Evolutionary conservation across 768 basidiomycete genomes (phyloP).

Genomic region (Russula lepida): DNA sequence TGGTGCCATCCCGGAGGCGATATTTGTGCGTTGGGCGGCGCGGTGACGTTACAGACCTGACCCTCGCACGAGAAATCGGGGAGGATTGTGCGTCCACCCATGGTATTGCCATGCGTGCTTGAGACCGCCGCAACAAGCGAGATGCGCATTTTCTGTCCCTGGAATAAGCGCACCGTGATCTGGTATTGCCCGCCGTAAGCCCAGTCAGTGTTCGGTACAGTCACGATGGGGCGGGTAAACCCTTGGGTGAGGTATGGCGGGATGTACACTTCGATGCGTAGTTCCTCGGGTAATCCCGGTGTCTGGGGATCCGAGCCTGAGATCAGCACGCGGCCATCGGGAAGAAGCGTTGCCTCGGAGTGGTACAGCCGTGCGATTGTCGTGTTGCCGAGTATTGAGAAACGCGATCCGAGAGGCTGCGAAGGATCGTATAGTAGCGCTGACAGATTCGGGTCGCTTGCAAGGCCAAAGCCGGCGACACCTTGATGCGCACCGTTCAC

Average conservation of each 20-base stretch:
- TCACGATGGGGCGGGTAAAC: conserved; percentile 52
- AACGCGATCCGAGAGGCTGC: conserved; percentile 47
- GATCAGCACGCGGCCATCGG: conserved; percentile 65
- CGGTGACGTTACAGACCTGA: conserved; percentile 65
- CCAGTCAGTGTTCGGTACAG: conserved; percentile 56
- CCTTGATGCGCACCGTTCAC: conserved; percentile 67
- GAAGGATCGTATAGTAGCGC: conserved; percentile 67
- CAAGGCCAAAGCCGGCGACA: conserved; percentile 67
- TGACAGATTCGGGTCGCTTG: conserved; percentile 48
- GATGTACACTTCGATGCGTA: conserved; percentile 71
- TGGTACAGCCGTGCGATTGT: conserved; percentile 73
- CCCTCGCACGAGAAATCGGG: conserved; percentile 63
- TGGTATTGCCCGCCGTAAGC: conserved; percentile 42
- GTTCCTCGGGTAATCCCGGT: conserved; percentile 59
- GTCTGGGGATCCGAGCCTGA: conserved; percentile 72
- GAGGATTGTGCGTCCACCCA: conserved; percentile 67
- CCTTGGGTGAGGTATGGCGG: conserved; percentile 77
- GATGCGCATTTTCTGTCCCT: conserved; percentile 43
- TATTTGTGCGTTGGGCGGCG: conserved; percentile 60
- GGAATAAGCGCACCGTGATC: conserved; percentile 39
- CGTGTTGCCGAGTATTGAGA: conserved; percentile 59
- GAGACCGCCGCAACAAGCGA: conserved; percentile 69
- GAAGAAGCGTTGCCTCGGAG: conserved; percentile 66
- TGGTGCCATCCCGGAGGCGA: conserved; percentile 74
- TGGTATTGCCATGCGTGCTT: conserved; percentile 70